phyloP scores from a whole-genome alignment of 1,139 yeast genomes.

The Candida neerlandica region DNA sequence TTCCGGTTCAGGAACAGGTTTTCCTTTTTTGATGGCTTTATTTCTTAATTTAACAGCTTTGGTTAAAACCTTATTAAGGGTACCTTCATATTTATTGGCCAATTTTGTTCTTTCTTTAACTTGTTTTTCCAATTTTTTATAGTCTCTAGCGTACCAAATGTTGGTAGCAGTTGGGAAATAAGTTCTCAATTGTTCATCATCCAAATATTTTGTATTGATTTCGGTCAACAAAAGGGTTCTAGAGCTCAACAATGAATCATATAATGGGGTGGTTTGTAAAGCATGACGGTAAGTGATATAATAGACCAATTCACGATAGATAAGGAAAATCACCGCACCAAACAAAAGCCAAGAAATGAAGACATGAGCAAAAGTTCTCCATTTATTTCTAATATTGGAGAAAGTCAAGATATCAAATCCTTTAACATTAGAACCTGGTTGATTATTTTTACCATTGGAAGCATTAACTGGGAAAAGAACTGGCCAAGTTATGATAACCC shows the following conservation, averaged over 20 bases:
- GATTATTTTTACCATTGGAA: constrained; percentile 58
- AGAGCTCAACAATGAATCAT: constrained; percentile 65
- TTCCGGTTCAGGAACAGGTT: constrained; percentile 54
- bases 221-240: constrained; percentile 71
- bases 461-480: constrained; percentile 86
- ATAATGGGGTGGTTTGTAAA: constrained; percentile 68
- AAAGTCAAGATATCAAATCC: constrained; percentile 66
- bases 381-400: constrained; percentile 61
- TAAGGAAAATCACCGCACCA: constrained; percentile 58
- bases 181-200: constrained; percentile 54
- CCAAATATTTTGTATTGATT: constrained; percentile 49
- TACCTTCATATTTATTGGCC: constrained; percentile 58
- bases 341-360: constrained; percentile 71
- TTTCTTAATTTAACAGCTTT: constrained; percentile 58
- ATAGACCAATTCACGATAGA: constrained; percentile 72
- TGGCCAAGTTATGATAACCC: constrained; percentile 71
- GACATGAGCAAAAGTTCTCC: constrained; percentile 71
- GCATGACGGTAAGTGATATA: constrained; percentile 70
- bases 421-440: constrained; percentile 28
- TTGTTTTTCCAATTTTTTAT: constrained; percentile 50
- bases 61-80: constrained; percentile 55
- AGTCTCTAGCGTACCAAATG: constrained; percentile 67
- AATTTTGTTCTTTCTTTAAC: constrained; percentile 59
- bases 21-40: constrained; percentile 60
- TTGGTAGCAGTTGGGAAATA: constrained; percentile 63